Conservation (phyloP, 768 basidiomycete species). For the Gyrodon lividus region DNA sequence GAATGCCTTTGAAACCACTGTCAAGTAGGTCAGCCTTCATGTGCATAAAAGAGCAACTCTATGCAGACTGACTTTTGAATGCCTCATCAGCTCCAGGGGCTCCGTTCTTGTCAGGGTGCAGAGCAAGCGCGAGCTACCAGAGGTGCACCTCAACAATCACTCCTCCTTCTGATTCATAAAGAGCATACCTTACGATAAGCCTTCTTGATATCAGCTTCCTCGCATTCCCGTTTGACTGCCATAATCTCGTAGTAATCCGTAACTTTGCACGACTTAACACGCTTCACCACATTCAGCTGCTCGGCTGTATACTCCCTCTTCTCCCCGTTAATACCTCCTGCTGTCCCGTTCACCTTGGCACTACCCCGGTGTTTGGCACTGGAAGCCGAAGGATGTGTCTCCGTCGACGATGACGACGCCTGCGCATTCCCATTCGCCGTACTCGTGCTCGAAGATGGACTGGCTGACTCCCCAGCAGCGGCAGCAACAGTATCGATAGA, state of each 20-base stretch:
- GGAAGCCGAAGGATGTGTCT: slow-evolving; percentile 73
- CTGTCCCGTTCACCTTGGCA: slow-evolving; percentile 43
- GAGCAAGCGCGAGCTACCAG: slow-evolving; percentile 74
- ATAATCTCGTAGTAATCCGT: slow-evolving; percentile 95
- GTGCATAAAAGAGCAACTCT: background rate
- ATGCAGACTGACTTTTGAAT: slow-evolving; percentile 77
- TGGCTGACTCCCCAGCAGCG: slow-evolving; percentile 34
- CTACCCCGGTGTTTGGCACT: slow-evolving; percentile 64
- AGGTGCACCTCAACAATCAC: slow-evolving; percentile 8
- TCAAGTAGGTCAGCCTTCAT: slow-evolving; percentile 3
- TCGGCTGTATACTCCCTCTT: slow-evolving; percentile 88
- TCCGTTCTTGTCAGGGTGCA: slow-evolving; percentile 93
- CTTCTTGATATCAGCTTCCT: slow-evolving; percentile 85
- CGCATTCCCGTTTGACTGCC: slow-evolving; percentile 72
- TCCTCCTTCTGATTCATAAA: slow-evolving; percentile 13
- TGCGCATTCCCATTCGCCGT: slow-evolving; percentile 35
- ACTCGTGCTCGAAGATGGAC: slow-evolving; percentile 38
- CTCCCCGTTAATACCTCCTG: slow-evolving; percentile 63
- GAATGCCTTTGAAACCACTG: slow-evolving; percentile 98
- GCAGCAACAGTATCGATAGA: slow-evolving; percentile 54
- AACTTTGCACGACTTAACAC: slow-evolving; percentile 81
- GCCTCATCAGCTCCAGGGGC: slow-evolving; percentile 99
- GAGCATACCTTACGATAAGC: slow-evolving; percentile 87
- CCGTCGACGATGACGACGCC: slow-evolving; percentile 52
- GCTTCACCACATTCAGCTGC: slow-evolving; percentile 78